Evolutionary conservation across 2,329 filamentous ascomycete genomes (phyloP).

Genomic region (Trichoderma atroviride): DNA sequence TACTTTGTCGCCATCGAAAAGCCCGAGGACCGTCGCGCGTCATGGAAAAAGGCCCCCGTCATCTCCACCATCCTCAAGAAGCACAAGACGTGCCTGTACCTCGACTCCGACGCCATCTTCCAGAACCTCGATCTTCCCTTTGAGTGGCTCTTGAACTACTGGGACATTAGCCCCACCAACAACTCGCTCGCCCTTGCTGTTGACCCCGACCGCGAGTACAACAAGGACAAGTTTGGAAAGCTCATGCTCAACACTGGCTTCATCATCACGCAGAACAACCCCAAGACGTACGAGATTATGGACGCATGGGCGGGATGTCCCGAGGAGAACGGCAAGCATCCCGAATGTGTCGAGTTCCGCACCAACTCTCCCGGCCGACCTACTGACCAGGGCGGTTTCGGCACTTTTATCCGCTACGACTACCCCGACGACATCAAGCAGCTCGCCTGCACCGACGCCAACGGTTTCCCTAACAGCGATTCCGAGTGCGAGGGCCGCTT

Average conservation of each 20-base stretch:
- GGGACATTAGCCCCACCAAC: slow-evolving; percentile 44
- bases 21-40: slow-evolving; percentile 47
- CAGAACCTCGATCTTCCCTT: slow-evolving; percentile 48
- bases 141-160: slow-evolving; percentile 53
- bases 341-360: slow-evolving; percentile 45
- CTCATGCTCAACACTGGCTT: slow-evolving; percentile 56
- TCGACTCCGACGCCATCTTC: slow-evolving; percentile 52
- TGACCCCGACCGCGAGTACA: slow-evolving; percentile 43
- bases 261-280: slow-evolving; percentile 56
- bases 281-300: slow-evolving; percentile 51
- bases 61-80: slow-evolving; percentile 47
- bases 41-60: slow-evolving; percentile 51
- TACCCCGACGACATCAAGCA: slow-evolving; percentile 45
- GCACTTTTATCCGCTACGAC: slow-evolving; percentile 48
- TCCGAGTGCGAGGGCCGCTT: slow-evolving; percentile 46
- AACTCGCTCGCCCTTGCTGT: slow-evolving; percentile 48
- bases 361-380: slow-evolving; percentile 42
- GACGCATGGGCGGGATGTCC: slow-evolving; percentile 52
- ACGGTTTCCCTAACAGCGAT: slow-evolving; percentile 46
- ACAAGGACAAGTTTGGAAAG: slow-evolving; percentile 45
- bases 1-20: slow-evolving; percentile 47
- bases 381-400: slow-evolving; percentile 50
- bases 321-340: slow-evolving; percentile 43
- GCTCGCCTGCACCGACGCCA: slow-evolving; percentile 48
- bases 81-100: slow-evolving; percentile 48